Evolutionary conservation across 1,139 yeast genomes (phyloP).

Genomic region (Geotrichum carabidarum): DNA sequence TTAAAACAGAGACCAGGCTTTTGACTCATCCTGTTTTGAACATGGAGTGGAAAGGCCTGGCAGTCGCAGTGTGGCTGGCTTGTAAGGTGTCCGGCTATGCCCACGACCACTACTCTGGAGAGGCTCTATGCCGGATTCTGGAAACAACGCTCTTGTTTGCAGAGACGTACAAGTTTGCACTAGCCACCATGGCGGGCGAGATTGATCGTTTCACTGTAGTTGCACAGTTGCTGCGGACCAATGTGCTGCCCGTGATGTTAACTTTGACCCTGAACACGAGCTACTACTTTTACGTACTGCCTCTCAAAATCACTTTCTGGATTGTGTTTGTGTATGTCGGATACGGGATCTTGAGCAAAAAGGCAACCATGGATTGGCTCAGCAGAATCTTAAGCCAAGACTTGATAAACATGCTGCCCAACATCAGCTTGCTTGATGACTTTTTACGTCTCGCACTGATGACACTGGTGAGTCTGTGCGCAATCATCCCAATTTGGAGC

Average conservation of each 20-base stretch:
- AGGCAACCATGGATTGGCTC: too few relatives aligned
- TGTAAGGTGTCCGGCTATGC: conserved; percentile 1
- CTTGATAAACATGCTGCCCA: too few relatives aligned
- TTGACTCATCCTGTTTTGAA: neutral
- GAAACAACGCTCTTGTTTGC: neutral
- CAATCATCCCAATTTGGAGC: too few relatives aligned
- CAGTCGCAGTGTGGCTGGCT: neutral
- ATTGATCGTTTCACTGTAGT: neutral
- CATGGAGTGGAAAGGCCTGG: conserved; percentile 9
- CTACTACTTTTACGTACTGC: conserved; percentile 8
- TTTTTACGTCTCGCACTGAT: too few relatives aligned
- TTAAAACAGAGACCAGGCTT: neutral
- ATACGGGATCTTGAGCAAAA: neutral
- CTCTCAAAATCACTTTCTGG: conserved; percentile 7
- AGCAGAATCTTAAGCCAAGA: too few relatives aligned
- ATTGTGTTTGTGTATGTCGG: neutral
- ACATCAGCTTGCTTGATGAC: too few relatives aligned
- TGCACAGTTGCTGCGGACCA: neutral
- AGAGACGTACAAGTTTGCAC: neutral
- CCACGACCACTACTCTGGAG: neutral
- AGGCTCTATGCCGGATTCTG: neutral
- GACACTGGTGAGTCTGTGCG: too few relatives aligned
- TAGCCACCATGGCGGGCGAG: neutral
- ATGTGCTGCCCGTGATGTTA: neutral
- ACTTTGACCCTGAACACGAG: conserved; percentile 1